Evolutionary conservation across 2,329 filamentous ascomycete genomes (phyloP).

Genomic region (Talaromyces sp.): DNA sequence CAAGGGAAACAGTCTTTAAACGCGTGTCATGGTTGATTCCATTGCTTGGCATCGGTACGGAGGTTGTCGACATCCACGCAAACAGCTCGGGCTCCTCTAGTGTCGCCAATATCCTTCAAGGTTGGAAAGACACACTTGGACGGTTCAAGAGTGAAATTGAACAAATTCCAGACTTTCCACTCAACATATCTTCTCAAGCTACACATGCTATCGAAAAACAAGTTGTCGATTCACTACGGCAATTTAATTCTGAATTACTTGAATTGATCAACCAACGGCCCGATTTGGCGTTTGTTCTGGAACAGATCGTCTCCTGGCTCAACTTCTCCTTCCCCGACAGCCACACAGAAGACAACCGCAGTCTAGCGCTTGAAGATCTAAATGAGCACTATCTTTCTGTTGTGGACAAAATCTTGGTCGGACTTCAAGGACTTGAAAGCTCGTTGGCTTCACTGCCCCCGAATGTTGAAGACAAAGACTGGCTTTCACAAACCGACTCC

Average conservation of each 20-base stretch:
- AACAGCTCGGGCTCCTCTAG: constrained; percentile 54
- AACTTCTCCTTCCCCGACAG: constrained; percentile 22
- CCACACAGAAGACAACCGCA: constrained; percentile 10
- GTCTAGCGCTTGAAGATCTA: constrained; percentile 40
- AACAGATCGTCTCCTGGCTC: constrained; percentile 63
- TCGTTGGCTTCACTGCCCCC: constrained; percentile 49
- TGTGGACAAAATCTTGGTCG: constrained; percentile 72
- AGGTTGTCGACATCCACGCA: constrained; percentile 60
- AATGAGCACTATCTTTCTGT: constrained; percentile 55
- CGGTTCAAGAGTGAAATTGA: constrained; percentile 38
- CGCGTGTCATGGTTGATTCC: constrained; percentile 58
- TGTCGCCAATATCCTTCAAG: constrained; percentile 42
- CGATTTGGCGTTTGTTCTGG: constrained; percentile 58
- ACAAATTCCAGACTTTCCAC: constrained; percentile 46
- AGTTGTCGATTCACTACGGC: constrained; percentile 20
- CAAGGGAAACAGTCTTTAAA: constrained; percentile 18
- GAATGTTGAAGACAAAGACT: constrained; percentile 56
- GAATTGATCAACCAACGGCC: constrained; percentile 45
- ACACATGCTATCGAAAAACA: constrained; percentile 25
- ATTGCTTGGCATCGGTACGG: constrained; percentile 57
- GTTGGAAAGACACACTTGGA: constrained; percentile 47
- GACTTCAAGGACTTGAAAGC: constrained; percentile 66
- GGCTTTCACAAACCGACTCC: constrained; percentile 55
- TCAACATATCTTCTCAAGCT: constrained; percentile 36
- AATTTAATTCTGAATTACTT: constrained; percentile 37